A percentile compares a stretch with the other conserved stretches of the same genome.
phyloP scores from a whole-genome alignment of 1,139 yeast species.

The Candida freyschussii region DNA sequence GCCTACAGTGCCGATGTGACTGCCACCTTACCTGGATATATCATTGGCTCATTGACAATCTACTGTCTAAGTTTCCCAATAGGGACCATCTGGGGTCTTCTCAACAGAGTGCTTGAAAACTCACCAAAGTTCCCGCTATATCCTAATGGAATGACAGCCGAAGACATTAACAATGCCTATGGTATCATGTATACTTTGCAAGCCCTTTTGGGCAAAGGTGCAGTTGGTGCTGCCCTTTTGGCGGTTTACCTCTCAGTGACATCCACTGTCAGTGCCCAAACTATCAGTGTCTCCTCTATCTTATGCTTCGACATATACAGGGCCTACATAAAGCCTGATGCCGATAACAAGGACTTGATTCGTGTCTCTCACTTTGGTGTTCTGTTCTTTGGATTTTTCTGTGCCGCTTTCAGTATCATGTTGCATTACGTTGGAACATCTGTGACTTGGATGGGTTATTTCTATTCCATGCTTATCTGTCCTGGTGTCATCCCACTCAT shows the following conservation, averaged over 20 bases:
- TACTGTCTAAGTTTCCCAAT: constrained; percentile 32
- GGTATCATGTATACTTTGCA: constrained; percentile 22
- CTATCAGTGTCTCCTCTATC: constrained; percentile 46
- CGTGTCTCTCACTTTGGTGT: constrained; percentile 42
- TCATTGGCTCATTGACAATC: constrained; percentile 38
- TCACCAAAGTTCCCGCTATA: constrained; percentile 32
- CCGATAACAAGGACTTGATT: constrained; percentile 42
- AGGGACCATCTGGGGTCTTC: constrained; percentile 35
- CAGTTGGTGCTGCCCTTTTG: constrained; percentile 32
- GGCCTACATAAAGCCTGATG: constrained; percentile 42
- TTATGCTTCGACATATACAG: constrained; percentile 47
- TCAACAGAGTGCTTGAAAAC: constrained; percentile 30
- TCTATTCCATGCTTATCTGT: constrained; percentile 34
- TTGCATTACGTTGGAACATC: constrained; percentile 45
- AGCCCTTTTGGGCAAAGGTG: constrained; percentile 27
- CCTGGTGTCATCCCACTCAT: constrained; percentile 35
- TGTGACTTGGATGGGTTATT: constrained; percentile 41
- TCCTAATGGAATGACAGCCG: constrained; percentile 21
- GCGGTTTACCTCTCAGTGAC: constrained; percentile 37
- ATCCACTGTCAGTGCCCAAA: constrained; percentile 44
- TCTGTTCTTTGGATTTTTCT: constrained; percentile 38
- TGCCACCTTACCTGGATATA: constrained; percentile 34
- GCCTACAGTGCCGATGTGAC: constrained; percentile 37
- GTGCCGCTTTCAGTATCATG: constrained; percentile 49
- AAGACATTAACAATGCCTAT: constrained; percentile 30